Conservation (phyloP, 441 rosid species). For the Raphanus hybrid region DNA sequence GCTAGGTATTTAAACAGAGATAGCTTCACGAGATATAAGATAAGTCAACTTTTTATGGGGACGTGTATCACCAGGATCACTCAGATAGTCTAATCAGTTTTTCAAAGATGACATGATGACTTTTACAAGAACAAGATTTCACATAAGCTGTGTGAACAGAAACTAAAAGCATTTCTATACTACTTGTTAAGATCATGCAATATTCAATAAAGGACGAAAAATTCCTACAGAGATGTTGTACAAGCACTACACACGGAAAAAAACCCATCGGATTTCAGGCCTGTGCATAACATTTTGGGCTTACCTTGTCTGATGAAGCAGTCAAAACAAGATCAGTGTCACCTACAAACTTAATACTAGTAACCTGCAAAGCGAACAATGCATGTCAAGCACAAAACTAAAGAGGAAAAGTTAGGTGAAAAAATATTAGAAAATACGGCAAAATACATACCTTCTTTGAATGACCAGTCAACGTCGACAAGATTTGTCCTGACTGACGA, state of each 20-base stretch:
- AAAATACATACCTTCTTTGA: slow-evolving; percentile 76
- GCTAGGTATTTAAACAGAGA: background rate
- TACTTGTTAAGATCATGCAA: slow-evolving; percentile 14
- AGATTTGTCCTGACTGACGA: slow-evolving; percentile 80
- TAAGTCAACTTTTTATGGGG: background rate
- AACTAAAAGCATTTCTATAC: background rate
- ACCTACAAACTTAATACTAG: slow-evolving; percentile 79
- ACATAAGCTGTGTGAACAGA: background rate
- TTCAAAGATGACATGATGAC: slow-evolving; percentile 1
- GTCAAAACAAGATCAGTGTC: slow-evolving; percentile 67
- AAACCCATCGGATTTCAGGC: background rate
- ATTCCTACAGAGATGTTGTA: background rate
- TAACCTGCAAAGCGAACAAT: slow-evolving; percentile 58
- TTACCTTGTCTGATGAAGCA: slow-evolving; percentile 88
- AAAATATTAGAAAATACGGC: background rate
- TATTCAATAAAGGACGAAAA: slow-evolving; percentile 12
- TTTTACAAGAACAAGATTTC: background rate
- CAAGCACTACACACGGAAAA: slow-evolving; percentile 8
- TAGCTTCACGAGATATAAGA: background rate
- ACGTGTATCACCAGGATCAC: background rate
- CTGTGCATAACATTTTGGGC: slow-evolving; percentile 3
- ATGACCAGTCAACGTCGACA: slow-evolving; percentile 87
- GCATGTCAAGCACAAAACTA: slow-evolving; percentile 12
- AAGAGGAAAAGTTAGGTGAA: background rate
- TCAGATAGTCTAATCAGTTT: slow-evolving; percentile 9